phyloP scores from a whole-genome alignment of 169 alveolate species.

The Eimeria necatrix region DNA sequence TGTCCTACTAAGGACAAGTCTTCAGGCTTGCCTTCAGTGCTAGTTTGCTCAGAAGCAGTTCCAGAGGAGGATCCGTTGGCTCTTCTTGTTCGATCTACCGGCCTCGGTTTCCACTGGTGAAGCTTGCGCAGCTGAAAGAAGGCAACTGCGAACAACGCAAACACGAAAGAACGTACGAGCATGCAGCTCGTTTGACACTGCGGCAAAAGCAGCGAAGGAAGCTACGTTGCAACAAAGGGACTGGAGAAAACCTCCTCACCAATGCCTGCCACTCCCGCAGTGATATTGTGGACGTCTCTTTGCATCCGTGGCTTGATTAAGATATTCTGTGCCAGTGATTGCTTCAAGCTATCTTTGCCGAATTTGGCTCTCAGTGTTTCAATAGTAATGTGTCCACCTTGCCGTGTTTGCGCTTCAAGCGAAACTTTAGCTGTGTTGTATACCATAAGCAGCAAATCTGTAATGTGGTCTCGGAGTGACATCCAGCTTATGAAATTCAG shows the following conservation, averaged over 20 bases:
- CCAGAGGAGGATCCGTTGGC: not conserved
- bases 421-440: conserved; percentile 53
- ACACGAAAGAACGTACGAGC: not conserved
- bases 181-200: not conserved
- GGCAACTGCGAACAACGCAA: conserved; percentile 32
- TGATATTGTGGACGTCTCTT: conserved; percentile 51
- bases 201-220: not conserved
- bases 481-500: conserved; percentile 53
- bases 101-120: conserved; percentile 45
- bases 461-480: conserved; percentile 40
- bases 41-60: not conserved
- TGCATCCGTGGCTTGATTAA: conserved; percentile 17
- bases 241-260: not conserved
- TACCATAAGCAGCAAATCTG: conserved; percentile 46
- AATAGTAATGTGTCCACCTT: not conserved
- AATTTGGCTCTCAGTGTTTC: conserved; percentile 22
- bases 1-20: conserved; percentile 34
- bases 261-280: conserved; percentile 52
- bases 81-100: not conserved
- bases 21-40: not conserved
- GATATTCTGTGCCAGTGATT: conserved; percentile 1
- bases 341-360: not conserved
- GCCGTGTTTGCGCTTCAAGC: conserved; percentile 22
- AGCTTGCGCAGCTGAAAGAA: conserved; percentile 71
- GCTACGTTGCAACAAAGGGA: not conserved